Percentiles rank a stretch among this genome's conserved stretches.
These are phyloP conservation scores for Tremella mesenterica DNA, from an alignment of 768 basidiomycete genomes.

Conservation along the genomic window DNA sequence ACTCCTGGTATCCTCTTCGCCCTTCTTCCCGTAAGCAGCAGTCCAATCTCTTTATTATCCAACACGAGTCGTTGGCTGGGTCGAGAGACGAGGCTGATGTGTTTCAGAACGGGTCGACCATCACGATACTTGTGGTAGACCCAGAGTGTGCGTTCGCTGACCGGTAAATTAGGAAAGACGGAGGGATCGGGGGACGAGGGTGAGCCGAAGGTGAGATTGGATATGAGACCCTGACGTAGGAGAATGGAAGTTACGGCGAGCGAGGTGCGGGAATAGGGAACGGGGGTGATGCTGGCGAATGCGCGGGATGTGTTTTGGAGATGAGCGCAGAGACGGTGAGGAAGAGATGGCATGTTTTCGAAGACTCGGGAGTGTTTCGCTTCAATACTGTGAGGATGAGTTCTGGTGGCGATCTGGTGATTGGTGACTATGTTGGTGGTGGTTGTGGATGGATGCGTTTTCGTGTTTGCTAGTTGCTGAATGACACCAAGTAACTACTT, in stretches of 20 bases:
- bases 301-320: constrained; percentile 87
- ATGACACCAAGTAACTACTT: background rate
- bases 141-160: constrained; percentile 76
- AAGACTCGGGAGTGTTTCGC: too few species aligned
- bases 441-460: too few species aligned
- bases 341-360: background rate
- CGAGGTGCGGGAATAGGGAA: constrained; percentile 78
- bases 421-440: background rate
- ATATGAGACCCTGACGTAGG: constrained; percentile 79
- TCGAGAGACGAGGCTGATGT: constrained; percentile 73
- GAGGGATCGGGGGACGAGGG: constrained; percentile 54
- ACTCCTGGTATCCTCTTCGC: constrained; percentile 73
- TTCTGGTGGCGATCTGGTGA: background rate
- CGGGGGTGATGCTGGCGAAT: constrained; percentile 64
- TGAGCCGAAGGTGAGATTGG: constrained; percentile 65
- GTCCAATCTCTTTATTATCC: constrained; percentile 60
- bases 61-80: constrained; percentile 75
- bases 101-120: constrained; percentile 69
- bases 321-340: constrained; percentile 65
- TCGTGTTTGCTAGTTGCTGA: too few species aligned
- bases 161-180: constrained; percentile 55
- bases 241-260: constrained; percentile 87
- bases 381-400: too few species aligned
- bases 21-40: constrained; percentile 71
- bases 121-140: constrained; percentile 88